These are phyloP conservation scores for Perkinsela sp. DNA, from an alignment of 208 protist species.

Conservation along the genomic window DNA sequence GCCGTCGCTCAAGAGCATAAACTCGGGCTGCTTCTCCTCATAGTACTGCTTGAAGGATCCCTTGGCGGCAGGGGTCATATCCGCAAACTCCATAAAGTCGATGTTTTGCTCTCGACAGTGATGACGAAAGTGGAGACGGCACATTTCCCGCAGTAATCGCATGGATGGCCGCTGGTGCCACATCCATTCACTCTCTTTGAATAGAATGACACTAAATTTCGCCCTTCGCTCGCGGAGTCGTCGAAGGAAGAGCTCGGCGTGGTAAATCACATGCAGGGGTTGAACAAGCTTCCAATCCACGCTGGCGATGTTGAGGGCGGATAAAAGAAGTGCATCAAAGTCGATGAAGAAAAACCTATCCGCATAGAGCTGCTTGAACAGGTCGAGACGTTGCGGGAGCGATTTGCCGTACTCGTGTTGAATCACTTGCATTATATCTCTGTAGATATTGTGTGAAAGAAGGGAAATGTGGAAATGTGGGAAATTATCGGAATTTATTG, in stretches of 20 bases:
- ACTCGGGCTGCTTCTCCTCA: constrained; percentile 31
- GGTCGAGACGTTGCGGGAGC: constrained; percentile 48
- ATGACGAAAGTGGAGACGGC: neutral
- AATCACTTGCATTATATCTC: no score
- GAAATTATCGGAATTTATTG: no score
- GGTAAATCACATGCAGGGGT: constrained; percentile 46
- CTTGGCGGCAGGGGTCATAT: constrained; percentile 5
- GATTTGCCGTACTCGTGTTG: constrained; percentile 19
- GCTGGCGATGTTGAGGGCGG: constrained; percentile 22
- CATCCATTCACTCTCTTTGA: constrained; percentile 26
- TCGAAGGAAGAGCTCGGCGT: constrained; percentile 35
- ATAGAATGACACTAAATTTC: constrained; percentile 53
- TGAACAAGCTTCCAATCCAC: constrained; percentile 61
- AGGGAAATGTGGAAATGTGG: no score
- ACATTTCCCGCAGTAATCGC: constrained; percentile 34
- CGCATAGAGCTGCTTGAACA: constrained; percentile 57
- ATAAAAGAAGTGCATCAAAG: constrained; percentile 55
- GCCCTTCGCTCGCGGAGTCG: constrained; percentile 27
- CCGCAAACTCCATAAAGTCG: neutral
- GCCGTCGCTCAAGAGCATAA: constrained; percentile 48
- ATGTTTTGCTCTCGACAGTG: neutral
- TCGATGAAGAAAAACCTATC: constrained; percentile 68
- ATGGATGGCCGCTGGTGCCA: constrained; percentile 37
- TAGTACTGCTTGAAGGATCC: constrained; percentile 23
- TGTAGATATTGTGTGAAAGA: no score